Conservation (phyloP, 495 filamentous ascomycete species). For the Trichoderma orchidacearum region DNA sequence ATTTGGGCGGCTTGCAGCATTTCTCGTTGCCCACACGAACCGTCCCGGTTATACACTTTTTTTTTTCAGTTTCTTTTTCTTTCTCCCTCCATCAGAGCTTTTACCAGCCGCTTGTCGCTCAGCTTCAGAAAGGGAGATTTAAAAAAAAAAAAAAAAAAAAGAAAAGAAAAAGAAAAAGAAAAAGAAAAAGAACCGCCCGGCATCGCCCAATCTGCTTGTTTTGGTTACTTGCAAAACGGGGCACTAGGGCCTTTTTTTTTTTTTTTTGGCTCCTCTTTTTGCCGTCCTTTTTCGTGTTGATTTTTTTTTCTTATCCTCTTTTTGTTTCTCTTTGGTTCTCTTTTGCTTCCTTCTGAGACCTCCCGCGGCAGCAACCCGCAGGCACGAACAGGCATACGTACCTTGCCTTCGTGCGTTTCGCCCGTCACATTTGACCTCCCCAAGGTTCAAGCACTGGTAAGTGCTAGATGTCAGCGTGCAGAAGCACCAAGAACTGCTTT, state of each 20-base stretch:
- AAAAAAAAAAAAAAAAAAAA: too few species aligned
- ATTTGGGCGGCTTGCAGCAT: too few species aligned
- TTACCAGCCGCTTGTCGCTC: too few species aligned
- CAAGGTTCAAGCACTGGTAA: too few species aligned
- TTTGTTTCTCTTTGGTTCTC: background rate
- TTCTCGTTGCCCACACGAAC: too few species aligned
- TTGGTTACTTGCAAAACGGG: background rate
- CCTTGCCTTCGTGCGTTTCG: background rate
- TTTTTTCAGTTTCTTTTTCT: too few species aligned
- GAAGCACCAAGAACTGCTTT: background rate
- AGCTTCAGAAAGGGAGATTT: too few species aligned
- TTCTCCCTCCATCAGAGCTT: too few species aligned
- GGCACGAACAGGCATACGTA: background rate
- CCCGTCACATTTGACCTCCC: background rate
- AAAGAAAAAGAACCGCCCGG: background rate
- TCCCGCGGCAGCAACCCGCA: background rate
- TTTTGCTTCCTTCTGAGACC: background rate
- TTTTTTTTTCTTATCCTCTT: background rate
- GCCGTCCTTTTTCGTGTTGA: too few species aligned
- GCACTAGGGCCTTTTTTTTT: background rate
- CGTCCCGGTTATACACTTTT: too few species aligned
- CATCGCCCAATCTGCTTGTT: background rate
- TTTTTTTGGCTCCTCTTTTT: background rate
- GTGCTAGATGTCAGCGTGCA: too few species aligned
- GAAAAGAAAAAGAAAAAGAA: too few species aligned